A percentile compares a stretch with the other conserved stretches of the same genome.
Evolutionary conservation across 345 rosid genomes (phyloP).

Genomic region (Dovyalis caffra): DNA sequence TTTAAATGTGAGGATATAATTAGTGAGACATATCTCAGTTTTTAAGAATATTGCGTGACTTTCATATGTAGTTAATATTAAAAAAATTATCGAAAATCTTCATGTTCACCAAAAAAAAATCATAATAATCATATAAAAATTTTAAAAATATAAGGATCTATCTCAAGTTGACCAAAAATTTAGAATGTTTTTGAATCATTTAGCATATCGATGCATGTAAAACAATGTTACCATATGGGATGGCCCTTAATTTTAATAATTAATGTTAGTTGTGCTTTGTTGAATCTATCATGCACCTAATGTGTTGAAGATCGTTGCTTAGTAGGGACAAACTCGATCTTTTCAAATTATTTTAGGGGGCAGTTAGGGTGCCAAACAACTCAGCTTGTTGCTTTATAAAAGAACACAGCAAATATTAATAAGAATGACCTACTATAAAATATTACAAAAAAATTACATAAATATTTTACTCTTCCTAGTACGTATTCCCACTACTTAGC

Average conservation of each 20-base stretch:
- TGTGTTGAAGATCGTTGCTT: neutral
- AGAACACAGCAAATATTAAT: neutral
- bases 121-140: too few relatives aligned
- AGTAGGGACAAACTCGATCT: constrained; percentile 41
- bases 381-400: constrained; percentile 27
- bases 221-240: too few relatives aligned
- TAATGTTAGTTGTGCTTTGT: neutral
- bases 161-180: too few relatives aligned
- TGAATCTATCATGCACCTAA: neutral
- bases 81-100: too few relatives aligned
- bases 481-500: neutral
- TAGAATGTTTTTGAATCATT: too few relatives aligned
- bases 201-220: too few relatives aligned
- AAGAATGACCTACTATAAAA: neutral
- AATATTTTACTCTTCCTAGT: neutral
- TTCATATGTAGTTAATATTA: too few relatives aligned
- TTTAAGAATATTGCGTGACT: too few relatives aligned
- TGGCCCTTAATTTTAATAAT: neutral
- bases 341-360: constrained; percentile 28
- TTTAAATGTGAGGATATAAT: too few relatives aligned
- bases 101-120: too few relatives aligned
- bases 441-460: neutral
- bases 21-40: too few relatives aligned
- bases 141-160: too few relatives aligned
- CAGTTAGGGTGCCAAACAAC: constrained; percentile 43